Percentiles rank a stretch among this genome's conserved stretches.
Conservation (phyloP, 2,329 filamentous ascomycete genomes). For the Cordyceps pruinosa region DNA sequence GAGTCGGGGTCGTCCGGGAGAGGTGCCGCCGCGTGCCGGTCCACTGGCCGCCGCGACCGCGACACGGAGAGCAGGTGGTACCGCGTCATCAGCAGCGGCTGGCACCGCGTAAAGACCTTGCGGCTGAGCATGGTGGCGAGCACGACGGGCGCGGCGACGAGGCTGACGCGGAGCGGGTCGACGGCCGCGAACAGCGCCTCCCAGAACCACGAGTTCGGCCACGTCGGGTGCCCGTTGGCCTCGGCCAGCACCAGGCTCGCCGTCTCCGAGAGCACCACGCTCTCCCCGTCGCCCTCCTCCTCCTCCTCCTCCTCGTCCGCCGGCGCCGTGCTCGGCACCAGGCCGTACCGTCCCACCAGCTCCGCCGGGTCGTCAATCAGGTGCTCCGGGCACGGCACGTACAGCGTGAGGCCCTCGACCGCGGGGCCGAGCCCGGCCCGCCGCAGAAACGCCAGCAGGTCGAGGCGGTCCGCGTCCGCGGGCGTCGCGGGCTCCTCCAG, state of each 20-base stretch:
- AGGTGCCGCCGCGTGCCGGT: not conserved
- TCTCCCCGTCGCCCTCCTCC: not conserved
- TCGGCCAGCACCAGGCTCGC: slow-evolving; percentile 5
- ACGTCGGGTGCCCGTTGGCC: slow-evolving; percentile 1
- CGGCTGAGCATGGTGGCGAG: slow-evolving; percentile 55
- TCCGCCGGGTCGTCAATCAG: slow-evolving; percentile 21
- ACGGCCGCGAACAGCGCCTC: slow-evolving; percentile 45
- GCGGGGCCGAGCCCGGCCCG: slow-evolving; percentile 31
- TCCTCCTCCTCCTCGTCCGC: not conserved
- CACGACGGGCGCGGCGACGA: slow-evolving; percentile 49
- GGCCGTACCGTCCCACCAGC: slow-evolving; percentile 22
- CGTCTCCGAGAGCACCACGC: slow-evolving; percentile 16
- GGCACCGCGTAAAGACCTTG: slow-evolving; percentile 48
- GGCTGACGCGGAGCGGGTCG: slow-evolving; percentile 41
- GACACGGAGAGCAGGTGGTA: slow-evolving; percentile 53
- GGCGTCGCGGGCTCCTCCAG: slow-evolving; percentile 19
- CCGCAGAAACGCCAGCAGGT: slow-evolving; percentile 32
- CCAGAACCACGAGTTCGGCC: slow-evolving; percentile 43
- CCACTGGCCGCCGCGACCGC: slow-evolving; percentile 12
- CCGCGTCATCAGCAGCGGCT: slow-evolving; percentile 57
- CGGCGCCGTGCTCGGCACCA: slow-evolving; percentile 24
- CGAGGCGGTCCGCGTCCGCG: not conserved
- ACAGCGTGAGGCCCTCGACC: slow-evolving; percentile 35
- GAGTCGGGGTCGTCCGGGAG: not conserved
- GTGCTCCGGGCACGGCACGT: slow-evolving; percentile 27